Base-by-base conservation (phyloP, 169 alveolate species). In the Pseudocohnilembus persalinus region DNA sequence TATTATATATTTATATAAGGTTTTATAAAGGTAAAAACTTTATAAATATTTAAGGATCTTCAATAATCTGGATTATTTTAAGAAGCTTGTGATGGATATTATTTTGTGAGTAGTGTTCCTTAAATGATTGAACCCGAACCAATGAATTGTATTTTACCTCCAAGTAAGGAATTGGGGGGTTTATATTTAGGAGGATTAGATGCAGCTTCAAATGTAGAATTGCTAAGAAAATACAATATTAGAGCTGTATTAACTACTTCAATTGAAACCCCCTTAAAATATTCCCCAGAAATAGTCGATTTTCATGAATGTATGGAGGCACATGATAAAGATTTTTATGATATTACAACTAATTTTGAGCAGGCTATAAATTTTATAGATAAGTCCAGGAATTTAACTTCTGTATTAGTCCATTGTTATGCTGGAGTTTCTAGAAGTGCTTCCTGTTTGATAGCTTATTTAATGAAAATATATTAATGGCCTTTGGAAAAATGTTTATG, bases 391-490 rank as follows among this genome's bases (percentile, higher is more conserved):
- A 86, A 85, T 68, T 73, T 64, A 24, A 77, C 85, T 16, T 83
- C 89, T 91, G 85, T 91, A 87, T 76, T 86, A 27, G 95, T 94
- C n/a, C 97, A 92, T 82, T 94, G 97, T 35, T 92, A 84, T 88
- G 95, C 95, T 30, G 97, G 97, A 32, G 91, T 91, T 63, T 89
- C 94, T 30, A 80, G 97, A 92, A 88, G 94, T 31, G 92, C 95
- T 74, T 91, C 95, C 29, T 85, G 88, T 32, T 88, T 92, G n/a
- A 94, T 92, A 1, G 95, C 95, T 1, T 94, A 92, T 84, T 78
- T 94, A 26, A 91, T 91, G 95, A 88, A 88, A 81, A 88, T 81
- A 79, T 35, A 90, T 33, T 72, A 87, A 75, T 81, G 90, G 86
- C 81, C 84, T 49, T 78, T 88, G 29, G 92, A 89, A 75, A 81